A percentile compares a stretch with the other conserved stretches of the same genome.
Conservation (phyloP, 495 filamentous ascomycete species). For the Daldinia childiae region DNA sequence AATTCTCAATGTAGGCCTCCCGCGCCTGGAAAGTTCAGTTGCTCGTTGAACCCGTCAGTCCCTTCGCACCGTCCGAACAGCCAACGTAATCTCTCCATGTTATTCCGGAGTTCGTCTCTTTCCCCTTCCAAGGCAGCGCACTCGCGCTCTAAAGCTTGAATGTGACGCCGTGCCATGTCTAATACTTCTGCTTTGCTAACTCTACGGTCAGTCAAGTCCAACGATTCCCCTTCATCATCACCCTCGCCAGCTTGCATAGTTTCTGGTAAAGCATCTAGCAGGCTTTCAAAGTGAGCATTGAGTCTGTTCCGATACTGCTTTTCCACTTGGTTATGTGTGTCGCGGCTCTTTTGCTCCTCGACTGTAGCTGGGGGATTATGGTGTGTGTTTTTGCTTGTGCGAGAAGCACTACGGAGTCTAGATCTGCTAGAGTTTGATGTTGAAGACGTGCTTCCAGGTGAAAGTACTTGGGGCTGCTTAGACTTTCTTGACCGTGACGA, state of each 20-base stretch:
- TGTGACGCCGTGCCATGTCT: constrained; percentile 56
- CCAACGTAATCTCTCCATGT: constrained; percentile 47
- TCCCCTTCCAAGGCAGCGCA: constrained; percentile 49
- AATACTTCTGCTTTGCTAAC: constrained; percentile 60
- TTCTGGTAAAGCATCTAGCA: constrained; percentile 55
- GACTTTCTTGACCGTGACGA: constrained; percentile 25
- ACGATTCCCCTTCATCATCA: constrained; percentile 38
- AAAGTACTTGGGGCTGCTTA: constrained; percentile 31
- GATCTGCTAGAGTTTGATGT: constrained; percentile 35
- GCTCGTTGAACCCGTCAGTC: constrained; percentile 20
- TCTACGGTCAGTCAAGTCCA: constrained; percentile 48
- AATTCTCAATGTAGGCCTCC: constrained; percentile 10
- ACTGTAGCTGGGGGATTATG: constrained; percentile 47
- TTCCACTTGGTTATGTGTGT: constrained; percentile 59
- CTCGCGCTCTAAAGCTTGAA: constrained; percentile 52
- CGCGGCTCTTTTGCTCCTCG: constrained; percentile 53
- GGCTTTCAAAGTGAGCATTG: constrained; percentile 57
- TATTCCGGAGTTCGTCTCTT: constrained; percentile 46
- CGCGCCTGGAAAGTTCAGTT: constrained; percentile 23
- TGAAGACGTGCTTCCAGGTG: constrained; percentile 38
- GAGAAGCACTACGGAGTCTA: constrained; percentile 54
- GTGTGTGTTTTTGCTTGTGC: constrained; percentile 52
- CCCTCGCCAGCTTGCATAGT: constrained; percentile 41
- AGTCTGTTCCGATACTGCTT: constrained; percentile 61
- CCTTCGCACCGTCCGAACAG: constrained; percentile 44